Percentiles rank a stretch among this genome's conserved stretches.
Evolutionary conservation across 352 stramenopile genomes (phyloP).

Genomic region (Pythium guiyangense): DNA sequence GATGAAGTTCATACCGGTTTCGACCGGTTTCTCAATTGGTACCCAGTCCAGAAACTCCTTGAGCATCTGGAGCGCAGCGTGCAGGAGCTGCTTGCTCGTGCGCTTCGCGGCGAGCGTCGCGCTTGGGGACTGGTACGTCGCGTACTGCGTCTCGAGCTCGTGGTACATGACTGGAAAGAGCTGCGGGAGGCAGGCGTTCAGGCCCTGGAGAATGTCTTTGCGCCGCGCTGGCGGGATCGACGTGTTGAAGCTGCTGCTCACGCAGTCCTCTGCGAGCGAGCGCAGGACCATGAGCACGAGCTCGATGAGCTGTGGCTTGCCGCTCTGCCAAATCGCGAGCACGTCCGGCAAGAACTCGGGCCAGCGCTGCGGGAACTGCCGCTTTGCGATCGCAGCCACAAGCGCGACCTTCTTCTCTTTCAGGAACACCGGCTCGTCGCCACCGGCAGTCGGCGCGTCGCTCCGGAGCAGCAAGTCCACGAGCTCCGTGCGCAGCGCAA

Average conservation of each 20-base stretch:
- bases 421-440: constrained; percentile 55
- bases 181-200: constrained; percentile 66
- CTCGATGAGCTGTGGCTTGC: constrained; percentile 44
- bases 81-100: constrained; percentile 48
- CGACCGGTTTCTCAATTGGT: constrained; percentile 54
- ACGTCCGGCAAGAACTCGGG: constrained; percentile 60
- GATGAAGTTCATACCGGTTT: constrained; percentile 56
- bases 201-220: constrained; percentile 76
- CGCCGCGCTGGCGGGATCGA: constrained; percentile 64
- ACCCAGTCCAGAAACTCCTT: constrained; percentile 85
- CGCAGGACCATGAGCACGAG: constrained; percentile 67
- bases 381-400: constrained; percentile 67
- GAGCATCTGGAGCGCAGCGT: constrained; percentile 62
- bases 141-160: constrained; percentile 71
- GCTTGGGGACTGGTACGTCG: constrained; percentile 29
- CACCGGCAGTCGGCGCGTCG: background rate
- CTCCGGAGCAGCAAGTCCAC: constrained; percentile 42
- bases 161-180: constrained; percentile 70
- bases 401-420: constrained; percentile 78
- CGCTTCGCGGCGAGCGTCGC: constrained; percentile 17
- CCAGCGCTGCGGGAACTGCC: constrained; percentile 82
- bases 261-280: constrained; percentile 74
- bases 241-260: constrained; percentile 76
- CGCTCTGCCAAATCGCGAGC: constrained; percentile 53
- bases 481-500: constrained; percentile 46